Evolutionary conservation across 768 basidiomycete genomes (phyloP), one percentile per base, ranked within the genome.

Genomic region (Lactarius indigo): DNA sequence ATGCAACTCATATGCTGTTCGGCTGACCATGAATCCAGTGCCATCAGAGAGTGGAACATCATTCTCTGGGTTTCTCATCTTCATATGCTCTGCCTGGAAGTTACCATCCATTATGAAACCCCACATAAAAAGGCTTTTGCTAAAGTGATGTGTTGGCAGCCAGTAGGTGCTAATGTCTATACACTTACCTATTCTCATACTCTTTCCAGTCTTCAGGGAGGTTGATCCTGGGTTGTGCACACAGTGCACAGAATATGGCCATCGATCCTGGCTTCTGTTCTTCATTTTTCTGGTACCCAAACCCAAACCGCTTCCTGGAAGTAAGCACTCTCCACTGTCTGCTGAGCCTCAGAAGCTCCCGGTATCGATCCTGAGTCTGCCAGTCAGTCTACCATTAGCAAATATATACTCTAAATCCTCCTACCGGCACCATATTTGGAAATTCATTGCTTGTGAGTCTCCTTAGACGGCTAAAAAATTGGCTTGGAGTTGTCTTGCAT

Each of bases 11-110:
- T 61, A 61, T 12, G 31, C 20, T 9, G 2, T 4, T 33, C 2
- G 10, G 31, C 47, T 52, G 33, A 52, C 60, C 60, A 61, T 61
- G 26, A 61, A 61, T 17, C 31, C 35, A 28, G 60, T 28, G 18
- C 60, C 47, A 37, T 47, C 50, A 3, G 60, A 61, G 9, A 61
- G 60, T 2, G 44, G 26, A 50, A 61, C 20, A 12, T 61, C n/a
- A 6, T n/a, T 37, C n/a, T 50, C 33, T 12, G 60, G 47, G 3
- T 47, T 35, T 18, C 47, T 47, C 42, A 52, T 52, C 47, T 13
- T 47, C 47, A 61, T 61, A 3, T 61, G 59, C 47, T 61, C 59
- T 13, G 59, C 59, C 17, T 44, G 26, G 58, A 59, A 59, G 58
- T 59, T 59, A 5, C 39, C 23, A 15, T 59, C 58, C 58, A 59